Evolutionary conservation across 2,329 filamentous ascomycete species (phyloP).

Genomic region (Orbilia ellipsospora): DNA sequence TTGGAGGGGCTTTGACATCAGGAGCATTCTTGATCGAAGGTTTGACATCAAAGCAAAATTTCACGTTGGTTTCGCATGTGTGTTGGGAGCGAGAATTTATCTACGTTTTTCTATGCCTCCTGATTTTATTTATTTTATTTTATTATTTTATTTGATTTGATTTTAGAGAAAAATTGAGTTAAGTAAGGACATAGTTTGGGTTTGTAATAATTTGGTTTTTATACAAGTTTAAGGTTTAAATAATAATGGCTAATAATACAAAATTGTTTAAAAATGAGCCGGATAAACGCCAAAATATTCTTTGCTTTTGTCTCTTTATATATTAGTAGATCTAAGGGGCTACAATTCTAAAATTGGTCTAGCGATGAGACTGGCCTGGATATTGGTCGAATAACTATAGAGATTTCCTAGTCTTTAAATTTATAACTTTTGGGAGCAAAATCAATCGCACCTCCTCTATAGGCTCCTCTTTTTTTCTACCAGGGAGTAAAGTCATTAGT

Average conservation of each 20-base stretch:
- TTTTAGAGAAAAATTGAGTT: too few species aligned
- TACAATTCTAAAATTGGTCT: too few species aligned
- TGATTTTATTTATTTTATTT: too few species aligned
- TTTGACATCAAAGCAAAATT: too few species aligned
- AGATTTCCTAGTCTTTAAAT: constrained; percentile 78
- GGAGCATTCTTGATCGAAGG: background rate
- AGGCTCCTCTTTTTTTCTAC: constrained; percentile 84
- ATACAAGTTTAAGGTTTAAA: too few species aligned
- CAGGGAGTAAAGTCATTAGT: constrained; percentile 13
- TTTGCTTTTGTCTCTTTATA: constrained; percentile 1
- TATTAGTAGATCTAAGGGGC: background rate
- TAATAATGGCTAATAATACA: too few species aligned
- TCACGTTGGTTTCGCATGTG: too few species aligned
- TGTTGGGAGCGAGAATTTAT: too few species aligned
- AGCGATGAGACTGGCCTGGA: background rate
- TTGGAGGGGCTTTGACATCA: background rate
- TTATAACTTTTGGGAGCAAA: constrained; percentile 85
- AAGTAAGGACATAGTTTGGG: too few species aligned
- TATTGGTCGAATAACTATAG: background rate
- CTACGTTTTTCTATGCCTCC: too few species aligned
- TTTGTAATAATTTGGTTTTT: too few species aligned
- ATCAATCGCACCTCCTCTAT: constrained; percentile 89
- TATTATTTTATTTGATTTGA: too few species aligned
- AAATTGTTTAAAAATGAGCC: background rate
- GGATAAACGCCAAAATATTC: background rate